Evolutionary conservation across 805 yeast genomes (phyloP).

Genomic region (Wickerhamomyces silvicola): DNA sequence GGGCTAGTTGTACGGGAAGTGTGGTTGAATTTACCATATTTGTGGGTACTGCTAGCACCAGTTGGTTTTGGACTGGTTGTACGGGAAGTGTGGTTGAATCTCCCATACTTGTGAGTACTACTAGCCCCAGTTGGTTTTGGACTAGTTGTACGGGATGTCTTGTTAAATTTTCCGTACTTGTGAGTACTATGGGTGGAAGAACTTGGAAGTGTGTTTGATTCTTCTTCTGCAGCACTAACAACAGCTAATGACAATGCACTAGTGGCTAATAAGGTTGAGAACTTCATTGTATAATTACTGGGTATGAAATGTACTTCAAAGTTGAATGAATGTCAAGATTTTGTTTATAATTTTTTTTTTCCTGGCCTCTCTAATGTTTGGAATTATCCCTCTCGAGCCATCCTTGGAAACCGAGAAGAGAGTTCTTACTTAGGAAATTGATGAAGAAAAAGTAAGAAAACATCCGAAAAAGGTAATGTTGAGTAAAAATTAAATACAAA

Average conservation of each 20-base stretch:
- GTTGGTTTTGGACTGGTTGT: conserved; percentile 27
- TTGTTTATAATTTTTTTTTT: background rate
- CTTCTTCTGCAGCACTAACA: conserved; percentile 17
- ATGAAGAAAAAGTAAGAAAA: no score
- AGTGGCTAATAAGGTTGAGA: conserved; percentile 14
- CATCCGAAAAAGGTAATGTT: no score
- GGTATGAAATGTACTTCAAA: no score
- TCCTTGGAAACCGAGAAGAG: conserved; percentile 1
- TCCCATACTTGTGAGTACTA: conserved; percentile 48
- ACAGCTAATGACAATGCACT: conserved; percentile 17
- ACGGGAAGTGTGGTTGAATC: conserved; percentile 41
- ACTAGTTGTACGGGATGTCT: conserved; percentile 35
- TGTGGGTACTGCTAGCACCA: conserved; percentile 43
- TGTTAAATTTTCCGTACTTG: conserved; percentile 49
- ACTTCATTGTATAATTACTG: conserved; percentile 13
- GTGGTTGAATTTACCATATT: conserved; percentile 46
- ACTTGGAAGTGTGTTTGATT: conserved; percentile 34
- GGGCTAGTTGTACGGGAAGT: conserved; percentile 38
- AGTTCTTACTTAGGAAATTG: no score
- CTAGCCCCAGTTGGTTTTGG: conserved; percentile 30
- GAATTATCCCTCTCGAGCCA: background rate
- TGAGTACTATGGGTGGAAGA: conserved; percentile 42
- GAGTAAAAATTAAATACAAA: no score
- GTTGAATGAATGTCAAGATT: background rate
- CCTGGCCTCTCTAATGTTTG: background rate